Percentiles rank a stretch among this genome's conserved stretches.
Evolutionary conservation across 257 asterid species (phyloP).

Genomic region (Eucommia ulmoides): DNA sequence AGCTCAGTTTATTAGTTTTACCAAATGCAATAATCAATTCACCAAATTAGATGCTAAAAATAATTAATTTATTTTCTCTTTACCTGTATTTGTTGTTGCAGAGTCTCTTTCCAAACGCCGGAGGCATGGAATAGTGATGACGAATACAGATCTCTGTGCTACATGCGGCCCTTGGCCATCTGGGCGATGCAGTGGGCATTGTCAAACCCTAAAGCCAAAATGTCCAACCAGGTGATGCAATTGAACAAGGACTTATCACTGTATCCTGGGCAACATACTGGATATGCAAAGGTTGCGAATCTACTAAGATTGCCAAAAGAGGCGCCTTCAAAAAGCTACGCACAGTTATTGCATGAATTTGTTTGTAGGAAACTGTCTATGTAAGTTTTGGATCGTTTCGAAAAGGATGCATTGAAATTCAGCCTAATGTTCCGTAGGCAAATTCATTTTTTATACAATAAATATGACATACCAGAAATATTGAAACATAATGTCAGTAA

Average conservation of each 20-base stretch:
- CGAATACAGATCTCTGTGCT: conserved; percentile 28
- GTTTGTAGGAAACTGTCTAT: conserved; percentile 20
- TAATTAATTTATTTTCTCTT: too few relatives aligned
- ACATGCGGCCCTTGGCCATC: conserved; percentile 40
- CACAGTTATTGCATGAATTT: conserved; percentile 32
- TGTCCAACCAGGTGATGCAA: conserved; percentile 3
- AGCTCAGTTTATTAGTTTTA: too few relatives aligned
- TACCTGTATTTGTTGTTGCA: conserved; percentile 6
- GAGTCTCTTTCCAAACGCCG: conserved; percentile 35
- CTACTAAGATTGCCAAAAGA: conserved; percentile 30
- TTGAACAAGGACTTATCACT: neutral
- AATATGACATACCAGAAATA: too few relatives aligned
- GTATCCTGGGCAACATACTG: conserved; percentile 15
- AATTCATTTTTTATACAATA: too few relatives aligned
- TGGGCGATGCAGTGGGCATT: conserved; percentile 54
- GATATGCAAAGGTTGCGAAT: conserved; percentile 28
- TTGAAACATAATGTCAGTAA: too few relatives aligned
- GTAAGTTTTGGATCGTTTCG: too few relatives aligned
- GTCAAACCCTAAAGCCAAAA: conserved; percentile 12
- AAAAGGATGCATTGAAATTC: too few relatives aligned
- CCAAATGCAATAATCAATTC: too few relatives aligned
- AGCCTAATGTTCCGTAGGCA: too few relatives aligned
- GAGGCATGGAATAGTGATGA: conserved; percentile 36
- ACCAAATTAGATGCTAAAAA: too few relatives aligned
- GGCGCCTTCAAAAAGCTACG: conserved; percentile 29